Percentiles rank a stretch among this genome's conserved stretches.
These are phyloP conservation scores for Leonotis leonurus DNA, from an alignment of 257 asterid genomes.

Conservation along the genomic window DNA sequence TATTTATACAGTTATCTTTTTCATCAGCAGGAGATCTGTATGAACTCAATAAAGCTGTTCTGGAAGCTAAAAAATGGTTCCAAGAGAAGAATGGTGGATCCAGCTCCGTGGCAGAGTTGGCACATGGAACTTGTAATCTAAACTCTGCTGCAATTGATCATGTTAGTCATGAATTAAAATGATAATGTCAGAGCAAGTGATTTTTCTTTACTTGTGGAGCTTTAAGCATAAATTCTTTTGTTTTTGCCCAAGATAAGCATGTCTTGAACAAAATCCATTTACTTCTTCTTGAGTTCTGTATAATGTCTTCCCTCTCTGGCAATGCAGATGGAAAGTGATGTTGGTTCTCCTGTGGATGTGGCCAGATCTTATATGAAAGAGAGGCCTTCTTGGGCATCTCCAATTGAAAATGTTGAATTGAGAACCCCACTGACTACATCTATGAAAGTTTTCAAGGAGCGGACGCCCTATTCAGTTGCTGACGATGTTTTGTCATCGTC, in stretches of 20 bases:
- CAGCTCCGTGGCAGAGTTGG: constrained; percentile 34
- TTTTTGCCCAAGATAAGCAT: background rate
- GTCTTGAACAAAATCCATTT: background rate
- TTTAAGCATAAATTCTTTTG: background rate
- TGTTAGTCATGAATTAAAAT: constrained; percentile 30
- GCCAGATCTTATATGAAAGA: constrained; percentile 76
- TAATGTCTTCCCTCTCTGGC: constrained; percentile 13
- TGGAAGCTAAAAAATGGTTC: constrained; percentile 72
- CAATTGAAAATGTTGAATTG: constrained; percentile 39
- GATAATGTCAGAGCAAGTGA: constrained; percentile 1
- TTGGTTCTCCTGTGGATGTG: constrained; percentile 71
- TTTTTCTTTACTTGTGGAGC: background rate
- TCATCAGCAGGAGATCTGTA: constrained; percentile 37
- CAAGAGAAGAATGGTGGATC: constrained; percentile 51
- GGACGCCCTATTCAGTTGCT: constrained; percentile 35
- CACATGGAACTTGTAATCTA: constrained; percentile 25
- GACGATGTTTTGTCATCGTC: constrained; percentile 42
- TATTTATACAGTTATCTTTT: constrained; percentile 12
- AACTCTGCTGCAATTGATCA: constrained; percentile 23
- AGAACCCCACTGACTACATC: constrained; percentile 45
- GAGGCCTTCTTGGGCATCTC: constrained; percentile 86
- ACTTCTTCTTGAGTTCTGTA: constrained; percentile 1
- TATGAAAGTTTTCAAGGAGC: constrained; percentile 41
- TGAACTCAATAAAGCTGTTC: constrained; percentile 44
- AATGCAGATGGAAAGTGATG: constrained; percentile 46